Conservation (phyloP, 2,329 filamentous ascomycete genomes). For the Aspergillus melleus region DNA sequence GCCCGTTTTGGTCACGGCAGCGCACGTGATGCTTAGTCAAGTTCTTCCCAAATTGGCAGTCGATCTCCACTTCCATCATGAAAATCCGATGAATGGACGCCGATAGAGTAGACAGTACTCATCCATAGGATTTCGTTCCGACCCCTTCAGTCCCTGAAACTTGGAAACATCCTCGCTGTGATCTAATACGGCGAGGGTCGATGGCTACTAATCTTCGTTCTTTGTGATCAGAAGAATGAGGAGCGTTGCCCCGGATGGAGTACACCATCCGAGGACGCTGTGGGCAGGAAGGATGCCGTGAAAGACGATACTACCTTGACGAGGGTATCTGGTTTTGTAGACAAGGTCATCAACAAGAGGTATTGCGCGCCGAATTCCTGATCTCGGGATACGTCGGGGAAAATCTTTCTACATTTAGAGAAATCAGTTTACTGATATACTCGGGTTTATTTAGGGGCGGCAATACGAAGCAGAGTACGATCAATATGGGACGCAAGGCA, state of each 20-base stretch:
- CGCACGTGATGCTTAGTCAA: background rate
- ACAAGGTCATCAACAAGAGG: conserved; percentile 77
- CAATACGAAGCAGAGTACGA: conserved; percentile 64
- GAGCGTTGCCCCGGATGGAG: conserved; percentile 36
- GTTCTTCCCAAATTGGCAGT: too few species aligned
- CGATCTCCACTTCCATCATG: too few species aligned
- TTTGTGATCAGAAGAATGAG: conserved; percentile 25
- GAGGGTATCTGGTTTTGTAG: conserved; percentile 77
- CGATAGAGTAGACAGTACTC: too few species aligned
- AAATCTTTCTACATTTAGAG: background rate
- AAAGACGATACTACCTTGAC: conserved; percentile 69
- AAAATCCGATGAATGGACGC: background rate
- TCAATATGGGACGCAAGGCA: conserved; percentile 64
- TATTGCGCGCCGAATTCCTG: conserved; percentile 36
- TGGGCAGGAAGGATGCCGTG: conserved; percentile 66
- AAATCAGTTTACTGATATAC: background rate
- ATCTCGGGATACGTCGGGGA: background rate
- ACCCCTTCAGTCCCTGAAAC: too few species aligned
- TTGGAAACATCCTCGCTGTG: background rate
- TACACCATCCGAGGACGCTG: conserved; percentile 51
- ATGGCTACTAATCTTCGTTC: conserved; percentile 2
- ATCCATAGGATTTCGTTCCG: too few species aligned
- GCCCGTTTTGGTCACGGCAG: too few species aligned
- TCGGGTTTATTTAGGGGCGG: conserved; percentile 30
- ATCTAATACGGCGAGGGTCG: background rate